Evolutionary conservation across 441 rosid species (phyloP).

Genomic region (Aquilaria agallochum): DNA sequence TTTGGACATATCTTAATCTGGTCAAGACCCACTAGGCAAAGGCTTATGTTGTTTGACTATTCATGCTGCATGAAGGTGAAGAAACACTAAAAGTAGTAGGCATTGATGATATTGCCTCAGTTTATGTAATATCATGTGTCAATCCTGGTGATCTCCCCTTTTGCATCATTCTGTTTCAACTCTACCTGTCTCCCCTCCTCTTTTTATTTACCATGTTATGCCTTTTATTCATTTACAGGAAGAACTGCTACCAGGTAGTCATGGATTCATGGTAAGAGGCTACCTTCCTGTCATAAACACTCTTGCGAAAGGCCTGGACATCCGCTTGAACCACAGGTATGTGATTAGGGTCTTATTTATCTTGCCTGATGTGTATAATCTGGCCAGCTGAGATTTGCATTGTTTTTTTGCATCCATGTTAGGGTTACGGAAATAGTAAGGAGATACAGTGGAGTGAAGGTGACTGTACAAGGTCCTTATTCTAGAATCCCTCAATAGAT

Average conservation of each 20-base stretch:
- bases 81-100: too few species aligned
- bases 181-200: not conserved
- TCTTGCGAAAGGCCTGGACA: conserved; percentile 90
- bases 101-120: too few species aligned
- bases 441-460: conserved; percentile 70
- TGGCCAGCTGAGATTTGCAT: not conserved
- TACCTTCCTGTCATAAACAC: conserved; percentile 92
- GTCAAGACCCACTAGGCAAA: too few species aligned
- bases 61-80: too few species aligned
- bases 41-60: too few species aligned
- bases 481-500: too few species aligned
- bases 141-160: too few species aligned
- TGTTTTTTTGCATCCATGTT: conserved; percentile 7
- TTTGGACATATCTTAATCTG: too few species aligned
- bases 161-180: too few species aligned
- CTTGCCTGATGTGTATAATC: conserved; percentile 6
- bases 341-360: conserved; percentile 2
- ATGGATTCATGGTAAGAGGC: conserved; percentile 96
- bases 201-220: not conserved
- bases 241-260: conserved; percentile 92
- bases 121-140: too few species aligned
- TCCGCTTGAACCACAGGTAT: conserved; percentile 77
- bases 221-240: conserved; percentile 42
- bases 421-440: conserved; percentile 73
- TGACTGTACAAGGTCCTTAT: conserved; percentile 48